Percentiles rank a stretch among this genome's conserved stretches.
Conservation (phyloP, 768 basidiomycete species). For the Austroboletus eburneus region DNA sequence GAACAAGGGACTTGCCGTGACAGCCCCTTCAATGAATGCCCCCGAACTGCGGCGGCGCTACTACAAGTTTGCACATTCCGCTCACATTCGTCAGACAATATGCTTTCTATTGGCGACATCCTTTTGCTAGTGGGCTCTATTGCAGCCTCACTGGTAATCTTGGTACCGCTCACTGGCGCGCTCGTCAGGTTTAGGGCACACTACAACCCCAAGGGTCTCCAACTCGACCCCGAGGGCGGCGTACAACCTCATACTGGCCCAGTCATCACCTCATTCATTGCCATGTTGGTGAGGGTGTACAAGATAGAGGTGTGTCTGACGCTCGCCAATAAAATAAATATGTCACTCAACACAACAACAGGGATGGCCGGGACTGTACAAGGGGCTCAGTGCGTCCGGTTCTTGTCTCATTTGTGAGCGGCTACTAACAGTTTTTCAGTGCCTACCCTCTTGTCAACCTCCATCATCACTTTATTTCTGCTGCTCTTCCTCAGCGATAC, state of each 20-base stretch:
- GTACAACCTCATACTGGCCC: slow-evolving; percentile 77
- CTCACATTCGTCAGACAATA: slow-evolving; percentile 15
- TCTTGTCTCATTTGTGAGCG: slow-evolving; percentile 23
- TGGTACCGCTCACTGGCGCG: slow-evolving; percentile 62
- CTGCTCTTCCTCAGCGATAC: slow-evolving; percentile 55
- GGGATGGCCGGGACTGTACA: slow-evolving; percentile 76
- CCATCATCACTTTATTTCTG: slow-evolving; percentile 54
- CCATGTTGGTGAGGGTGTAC: slow-evolving; percentile 68
- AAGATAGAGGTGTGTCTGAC: slow-evolving; percentile 57
- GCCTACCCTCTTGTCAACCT: slow-evolving; percentile 46
- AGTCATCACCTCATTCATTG: slow-evolving; percentile 69
- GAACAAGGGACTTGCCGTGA: slow-evolving; percentile 30
- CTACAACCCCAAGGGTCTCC: slow-evolving; percentile 82
- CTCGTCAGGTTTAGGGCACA: slow-evolving; percentile 78
- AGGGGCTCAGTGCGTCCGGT: slow-evolving; percentile 57
- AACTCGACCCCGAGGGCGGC: slow-evolving; percentile 71
- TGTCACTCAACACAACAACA: slow-evolving; percentile 19
- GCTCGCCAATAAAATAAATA: not conserved
- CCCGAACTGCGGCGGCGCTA: too few relatives aligned
- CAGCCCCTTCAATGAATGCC: slow-evolving; percentile 7
- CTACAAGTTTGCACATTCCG: too few relatives aligned
- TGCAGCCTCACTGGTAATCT: slow-evolving; percentile 49
- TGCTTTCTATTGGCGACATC: slow-evolving; percentile 36
- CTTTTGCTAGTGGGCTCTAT: slow-evolving; percentile 44
- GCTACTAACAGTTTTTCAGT: slow-evolving; percentile 41